A percentile compares a stretch with the other conserved stretches of the same genome.
Evolutionary conservation across 176 grass and related monocot genomes (phyloP).

Genomic region (Oryza officinalis): DNA sequence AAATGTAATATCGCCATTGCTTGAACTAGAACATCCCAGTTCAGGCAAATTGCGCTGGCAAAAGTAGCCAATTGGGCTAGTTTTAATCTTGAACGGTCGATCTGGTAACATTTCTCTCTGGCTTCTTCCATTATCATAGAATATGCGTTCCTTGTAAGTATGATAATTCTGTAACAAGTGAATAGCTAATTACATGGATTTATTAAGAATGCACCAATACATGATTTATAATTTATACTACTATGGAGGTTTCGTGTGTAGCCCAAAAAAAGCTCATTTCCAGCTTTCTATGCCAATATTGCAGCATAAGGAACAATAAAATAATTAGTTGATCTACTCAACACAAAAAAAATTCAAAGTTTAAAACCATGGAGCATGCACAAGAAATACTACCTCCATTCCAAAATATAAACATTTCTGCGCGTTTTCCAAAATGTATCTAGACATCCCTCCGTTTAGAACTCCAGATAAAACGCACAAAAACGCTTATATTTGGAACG

Average conservation of each 20-base stretch:
- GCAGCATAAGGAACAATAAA: neutral
- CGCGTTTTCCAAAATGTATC: too few relatives aligned
- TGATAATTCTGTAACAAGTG: conserved; percentile 32
- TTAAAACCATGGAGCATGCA: neutral
- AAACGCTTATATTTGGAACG: too few relatives aligned
- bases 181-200: conserved; percentile 10
- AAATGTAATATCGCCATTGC: neutral
- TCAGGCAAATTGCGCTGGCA: neutral
- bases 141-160: conserved; percentile 14
- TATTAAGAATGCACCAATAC: neutral
- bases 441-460: too few relatives aligned
- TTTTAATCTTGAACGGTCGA: neutral
- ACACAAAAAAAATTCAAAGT: neutral
- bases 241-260: neutral
- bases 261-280: neutral
- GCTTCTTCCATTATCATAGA: conserved; percentile 19
- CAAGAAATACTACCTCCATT: neutral
- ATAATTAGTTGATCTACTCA: neutral
- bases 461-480: too few relatives aligned
- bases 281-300: neutral
- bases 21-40: neutral
- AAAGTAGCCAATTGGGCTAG: neutral
- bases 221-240: neutral
- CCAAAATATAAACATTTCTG: too few relatives aligned
- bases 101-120: neutral